Evolutionary conservation across 495 filamentous ascomycete species (phyloP).

Genomic region (Penicillium macrosclerotiorum): DNA sequence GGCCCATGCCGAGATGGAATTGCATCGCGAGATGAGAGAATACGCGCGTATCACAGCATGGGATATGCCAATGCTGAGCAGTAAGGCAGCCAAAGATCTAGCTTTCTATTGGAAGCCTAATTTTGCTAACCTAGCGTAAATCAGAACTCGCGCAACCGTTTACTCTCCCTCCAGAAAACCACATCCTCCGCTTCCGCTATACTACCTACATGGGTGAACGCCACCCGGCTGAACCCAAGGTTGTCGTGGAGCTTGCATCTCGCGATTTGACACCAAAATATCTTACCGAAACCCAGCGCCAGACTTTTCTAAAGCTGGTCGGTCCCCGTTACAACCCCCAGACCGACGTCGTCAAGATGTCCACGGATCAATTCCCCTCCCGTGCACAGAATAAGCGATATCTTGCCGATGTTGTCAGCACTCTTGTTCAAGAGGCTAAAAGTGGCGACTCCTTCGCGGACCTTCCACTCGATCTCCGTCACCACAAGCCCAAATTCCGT

Average conservation of each 20-base stretch:
- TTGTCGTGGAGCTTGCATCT: constrained; percentile 84
- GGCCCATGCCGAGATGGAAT: constrained; percentile 83
- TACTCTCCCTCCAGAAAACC: constrained; percentile 58
- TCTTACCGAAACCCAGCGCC: constrained; percentile 63
- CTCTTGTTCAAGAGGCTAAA: constrained; percentile 72
- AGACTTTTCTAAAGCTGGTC: constrained; percentile 83
- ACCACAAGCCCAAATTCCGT: constrained; percentile 69
- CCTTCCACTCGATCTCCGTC: constrained; percentile 84
- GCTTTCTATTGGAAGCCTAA: neutral
- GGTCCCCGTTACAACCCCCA: constrained; percentile 89
- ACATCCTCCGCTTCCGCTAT: constrained; percentile 87
- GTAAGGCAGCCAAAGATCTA: constrained; percentile 49
- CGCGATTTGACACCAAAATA: constrained; percentile 57
- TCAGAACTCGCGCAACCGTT: constrained; percentile 82
- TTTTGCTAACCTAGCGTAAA: constrained; percentile 19
- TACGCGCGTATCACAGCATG: constrained; percentile 86
- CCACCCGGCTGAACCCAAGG: constrained; percentile 88
- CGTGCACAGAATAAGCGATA: constrained; percentile 96
- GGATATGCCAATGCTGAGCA: constrained; percentile 90
- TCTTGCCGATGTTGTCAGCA: constrained; percentile 72
- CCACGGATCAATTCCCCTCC: constrained; percentile 81
- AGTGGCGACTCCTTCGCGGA: constrained; percentile 85
- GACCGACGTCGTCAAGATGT: constrained; percentile 82
- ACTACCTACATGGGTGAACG: constrained; percentile 95
- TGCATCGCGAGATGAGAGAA: constrained; percentile 84